Percentiles rank a stretch among this genome's conserved stretches.
Conservation (phyloP, 768 basidiomycete genomes). For the Hericium rajendrae region DNA sequence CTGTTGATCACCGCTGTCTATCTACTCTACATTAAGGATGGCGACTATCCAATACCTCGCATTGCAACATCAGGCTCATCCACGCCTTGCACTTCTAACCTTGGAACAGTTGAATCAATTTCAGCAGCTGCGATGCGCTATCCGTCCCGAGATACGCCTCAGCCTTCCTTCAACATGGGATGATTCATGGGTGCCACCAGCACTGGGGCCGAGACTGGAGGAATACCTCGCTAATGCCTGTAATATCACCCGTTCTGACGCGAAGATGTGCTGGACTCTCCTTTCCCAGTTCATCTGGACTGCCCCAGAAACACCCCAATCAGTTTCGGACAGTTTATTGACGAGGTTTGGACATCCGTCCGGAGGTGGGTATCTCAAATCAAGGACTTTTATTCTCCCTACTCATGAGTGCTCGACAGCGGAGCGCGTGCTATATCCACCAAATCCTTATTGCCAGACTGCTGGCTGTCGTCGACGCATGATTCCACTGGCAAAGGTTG, state of each 20-base stretch:
- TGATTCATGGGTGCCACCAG: too few species aligned
- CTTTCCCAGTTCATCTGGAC: not conserved
- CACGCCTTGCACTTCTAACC: too few species aligned
- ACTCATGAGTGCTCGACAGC: not conserved
- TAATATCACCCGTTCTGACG: not conserved
- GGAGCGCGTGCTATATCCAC: not conserved
- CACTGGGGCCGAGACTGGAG: not conserved
- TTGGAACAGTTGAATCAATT: too few species aligned
- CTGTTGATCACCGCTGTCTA: too few species aligned
- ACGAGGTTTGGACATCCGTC: not conserved
- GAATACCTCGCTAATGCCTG: not conserved
- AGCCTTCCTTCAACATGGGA: too few species aligned
- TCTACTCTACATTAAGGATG: too few species aligned
- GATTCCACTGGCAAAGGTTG: not conserved
- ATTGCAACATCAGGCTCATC: too few species aligned
- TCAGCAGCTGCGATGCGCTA: too few species aligned
- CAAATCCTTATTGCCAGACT: not conserved
- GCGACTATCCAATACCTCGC: too few species aligned
- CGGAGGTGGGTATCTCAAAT: not conserved
- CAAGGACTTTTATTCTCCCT: not conserved
- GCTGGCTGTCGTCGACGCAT: not conserved
- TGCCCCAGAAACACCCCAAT: not conserved
- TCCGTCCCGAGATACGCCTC: too few species aligned
- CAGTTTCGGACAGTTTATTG: not conserved
- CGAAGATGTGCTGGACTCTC: not conserved